Conservation (phyloP, 2,329 filamentous ascomycete species). For the Emergomyces orientalis region DNA sequence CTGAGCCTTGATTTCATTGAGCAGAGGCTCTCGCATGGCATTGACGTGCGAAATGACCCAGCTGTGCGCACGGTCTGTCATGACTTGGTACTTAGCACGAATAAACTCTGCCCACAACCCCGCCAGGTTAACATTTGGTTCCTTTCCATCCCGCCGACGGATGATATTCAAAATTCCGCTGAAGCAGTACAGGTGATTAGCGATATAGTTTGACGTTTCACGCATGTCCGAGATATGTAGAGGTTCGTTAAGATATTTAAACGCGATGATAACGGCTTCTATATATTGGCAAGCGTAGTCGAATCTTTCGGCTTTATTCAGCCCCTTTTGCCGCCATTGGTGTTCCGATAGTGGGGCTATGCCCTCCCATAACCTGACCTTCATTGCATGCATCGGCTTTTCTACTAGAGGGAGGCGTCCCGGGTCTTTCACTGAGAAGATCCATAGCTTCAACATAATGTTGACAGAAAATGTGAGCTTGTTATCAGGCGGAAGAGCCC, state of each 20-base stretch:
- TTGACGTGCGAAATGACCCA: constrained; percentile 19
- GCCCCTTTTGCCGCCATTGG: constrained; percentile 19
- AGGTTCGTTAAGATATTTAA: constrained; percentile 21
- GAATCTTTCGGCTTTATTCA: constrained; percentile 17
- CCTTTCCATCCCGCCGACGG: constrained; percentile 8
- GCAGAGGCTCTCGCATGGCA: constrained; percentile 13
- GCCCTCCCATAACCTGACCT: constrained; percentile 21
- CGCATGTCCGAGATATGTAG: constrained; percentile 14
- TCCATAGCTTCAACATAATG: constrained; percentile 10
- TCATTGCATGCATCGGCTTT: constrained; percentile 21
- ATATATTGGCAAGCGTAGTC: constrained; percentile 21
- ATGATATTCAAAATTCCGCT: constrained; percentile 16
- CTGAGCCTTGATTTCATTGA: constrained; percentile 10
- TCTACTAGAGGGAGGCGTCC: constrained; percentile 17
- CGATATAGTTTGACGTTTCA: constrained; percentile 21
- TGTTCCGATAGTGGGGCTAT: constrained; percentile 21
- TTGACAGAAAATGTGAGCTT: not conserved
- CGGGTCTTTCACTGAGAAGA: constrained; percentile 14
- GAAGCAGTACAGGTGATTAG: constrained; percentile 14
- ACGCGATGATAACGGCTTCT: constrained; percentile 17
- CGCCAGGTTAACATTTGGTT: constrained; percentile 13
- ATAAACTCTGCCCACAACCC: constrained; percentile 21
- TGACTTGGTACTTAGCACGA: constrained; percentile 18
- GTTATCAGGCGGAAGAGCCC: constrained; percentile 4
- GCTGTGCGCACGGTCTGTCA: constrained; percentile 19